Base-by-base conservation (phyloP, 805 yeast genomes). In the Candida michaelii region DNA sequence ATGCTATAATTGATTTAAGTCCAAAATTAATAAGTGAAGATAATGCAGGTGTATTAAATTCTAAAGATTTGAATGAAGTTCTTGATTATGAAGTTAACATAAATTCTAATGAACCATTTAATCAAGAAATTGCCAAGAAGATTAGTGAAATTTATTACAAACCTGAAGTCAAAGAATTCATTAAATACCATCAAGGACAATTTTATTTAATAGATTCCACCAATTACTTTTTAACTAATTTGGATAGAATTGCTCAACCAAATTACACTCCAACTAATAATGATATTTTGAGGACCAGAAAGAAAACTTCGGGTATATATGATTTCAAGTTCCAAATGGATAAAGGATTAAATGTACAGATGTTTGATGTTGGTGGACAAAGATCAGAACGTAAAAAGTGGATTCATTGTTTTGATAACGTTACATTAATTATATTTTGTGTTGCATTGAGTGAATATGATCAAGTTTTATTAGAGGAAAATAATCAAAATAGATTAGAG, bases 361-460 rank as follows among this genome's bases (percentile, higher is more conserved):
- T 71, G 76, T 71, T 56, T 56, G 97, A 90, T 62, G 97, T 90
- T 36, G 97, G 97, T 49, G 97, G 97, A 1, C 99, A 93, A 64
- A 74, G 99, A 54, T 82, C 95, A 3, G 99, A 93, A 68, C 81
- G 99, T 41, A 87, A 86, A 57, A 91, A 93, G 63, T 93, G 99
- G 99, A 89, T 93, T 48, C 95, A 93, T 64, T 88, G 96, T 58
- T 93, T 93, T 55, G 96, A 89, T 62, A 89, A 89, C 53, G 97
- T 90, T 25, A 85, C 96, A 0, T 73, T 86, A 36, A 84, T 90
- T 39, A 87, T 90, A 46, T 90, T 89, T 59, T 89, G 97, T 62
- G 96, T 89, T 16, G 89, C 97, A 0, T 65, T 90, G 41, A 82
- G 91, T 2, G 97, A 90, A 59, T 90, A 90, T 58, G 97, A 90